Conservation (phyloP, 768 basidiomycete species). For the Mycena amicta region DNA sequence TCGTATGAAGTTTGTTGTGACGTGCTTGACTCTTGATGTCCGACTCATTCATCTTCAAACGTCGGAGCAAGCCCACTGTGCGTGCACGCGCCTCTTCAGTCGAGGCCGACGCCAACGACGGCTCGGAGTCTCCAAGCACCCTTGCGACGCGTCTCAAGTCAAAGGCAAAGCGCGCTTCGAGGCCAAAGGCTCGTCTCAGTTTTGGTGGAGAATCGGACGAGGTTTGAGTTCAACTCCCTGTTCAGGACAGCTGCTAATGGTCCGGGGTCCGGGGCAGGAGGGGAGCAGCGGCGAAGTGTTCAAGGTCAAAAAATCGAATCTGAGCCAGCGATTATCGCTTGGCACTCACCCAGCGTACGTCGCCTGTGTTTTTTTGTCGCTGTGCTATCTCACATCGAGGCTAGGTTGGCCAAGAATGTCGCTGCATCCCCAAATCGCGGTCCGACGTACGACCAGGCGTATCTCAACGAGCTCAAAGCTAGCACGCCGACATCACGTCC, state of each 20-base stretch:
- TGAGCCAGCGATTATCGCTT: constrained; percentile 67
- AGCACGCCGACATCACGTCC: constrained; percentile 65
- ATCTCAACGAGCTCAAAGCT: constrained; percentile 79
- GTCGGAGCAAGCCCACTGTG: constrained; percentile 45
- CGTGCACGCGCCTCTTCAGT: constrained; percentile 45
- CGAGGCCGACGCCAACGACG: constrained; percentile 36
- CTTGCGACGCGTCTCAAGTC: constrained; percentile 71
- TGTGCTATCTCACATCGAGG: neutral
- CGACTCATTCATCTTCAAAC: constrained; percentile 54
- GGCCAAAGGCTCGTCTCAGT: constrained; percentile 70
- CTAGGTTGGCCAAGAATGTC: constrained; percentile 26
- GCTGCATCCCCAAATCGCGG: constrained; percentile 54
- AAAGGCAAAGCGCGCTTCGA: constrained; percentile 61
- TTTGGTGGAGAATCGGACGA: constrained; percentile 73
- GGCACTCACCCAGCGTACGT: constrained; percentile 56
- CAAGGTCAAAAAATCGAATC: constrained; percentile 77
- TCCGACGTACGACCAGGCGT: constrained; percentile 71
- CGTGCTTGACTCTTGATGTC: constrained; percentile 31
- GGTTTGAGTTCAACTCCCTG: constrained; percentile 41
- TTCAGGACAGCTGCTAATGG: constrained; percentile 30
- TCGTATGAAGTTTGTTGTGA: too few relatives aligned
- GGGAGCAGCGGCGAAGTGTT: constrained; percentile 62
- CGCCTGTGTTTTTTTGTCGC: neutral
- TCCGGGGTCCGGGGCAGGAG: constrained; percentile 39
- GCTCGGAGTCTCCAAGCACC: constrained; percentile 57